phyloP scores from a whole-genome alignment of 2,329 filamentous ascomycete species.

The Penicillium polonicum region DNA sequence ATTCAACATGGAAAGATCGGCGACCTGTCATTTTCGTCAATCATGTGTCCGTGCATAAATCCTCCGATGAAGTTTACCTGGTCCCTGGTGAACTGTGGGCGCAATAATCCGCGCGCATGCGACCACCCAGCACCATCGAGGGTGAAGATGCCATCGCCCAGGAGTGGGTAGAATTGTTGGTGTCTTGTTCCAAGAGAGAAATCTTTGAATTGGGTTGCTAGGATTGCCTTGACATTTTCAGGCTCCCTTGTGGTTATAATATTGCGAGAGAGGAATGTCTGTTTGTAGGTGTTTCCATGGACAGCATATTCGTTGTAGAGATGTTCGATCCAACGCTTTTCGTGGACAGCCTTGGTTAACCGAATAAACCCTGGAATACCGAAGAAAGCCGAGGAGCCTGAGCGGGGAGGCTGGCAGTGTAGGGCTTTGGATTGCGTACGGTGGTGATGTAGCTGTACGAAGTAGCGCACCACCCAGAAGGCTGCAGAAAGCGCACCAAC shows the following conservation, averaged over 20 bases:
- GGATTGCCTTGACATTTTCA: constrained; percentile 76
- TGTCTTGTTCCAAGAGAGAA: constrained; percentile 78
- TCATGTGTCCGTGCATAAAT: background rate
- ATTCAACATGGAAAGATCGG: constrained; percentile 77
- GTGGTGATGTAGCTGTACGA: constrained; percentile 24
- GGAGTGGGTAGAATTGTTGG: constrained; percentile 55
- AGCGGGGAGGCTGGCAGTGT: constrained; percentile 25
- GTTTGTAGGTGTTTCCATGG: constrained; percentile 28
- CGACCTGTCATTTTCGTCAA: constrained; percentile 23
- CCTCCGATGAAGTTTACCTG: constrained; percentile 52
- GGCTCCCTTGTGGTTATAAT: constrained; percentile 38
- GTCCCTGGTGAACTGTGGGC: constrained; percentile 83
- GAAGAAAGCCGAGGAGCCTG: constrained; percentile 15
- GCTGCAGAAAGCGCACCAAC: constrained; percentile 20
- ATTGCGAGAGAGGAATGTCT: constrained; percentile 20
- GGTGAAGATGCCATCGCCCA: constrained; percentile 56
- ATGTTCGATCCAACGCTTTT: constrained; percentile 34
- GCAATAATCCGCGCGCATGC: constrained; percentile 71
- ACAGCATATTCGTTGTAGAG: constrained; percentile 25
- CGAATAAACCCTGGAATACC: constrained; percentile 29
- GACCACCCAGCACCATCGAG: constrained; percentile 80
- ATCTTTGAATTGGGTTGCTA: constrained; percentile 78
- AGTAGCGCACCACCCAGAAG: constrained; percentile 25
- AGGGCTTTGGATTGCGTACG: constrained; percentile 28
- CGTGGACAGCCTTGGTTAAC: constrained; percentile 24